Evolutionary conservation across 139 green algal species (phyloP).

Genomic region (Marvania coccoides): DNA sequence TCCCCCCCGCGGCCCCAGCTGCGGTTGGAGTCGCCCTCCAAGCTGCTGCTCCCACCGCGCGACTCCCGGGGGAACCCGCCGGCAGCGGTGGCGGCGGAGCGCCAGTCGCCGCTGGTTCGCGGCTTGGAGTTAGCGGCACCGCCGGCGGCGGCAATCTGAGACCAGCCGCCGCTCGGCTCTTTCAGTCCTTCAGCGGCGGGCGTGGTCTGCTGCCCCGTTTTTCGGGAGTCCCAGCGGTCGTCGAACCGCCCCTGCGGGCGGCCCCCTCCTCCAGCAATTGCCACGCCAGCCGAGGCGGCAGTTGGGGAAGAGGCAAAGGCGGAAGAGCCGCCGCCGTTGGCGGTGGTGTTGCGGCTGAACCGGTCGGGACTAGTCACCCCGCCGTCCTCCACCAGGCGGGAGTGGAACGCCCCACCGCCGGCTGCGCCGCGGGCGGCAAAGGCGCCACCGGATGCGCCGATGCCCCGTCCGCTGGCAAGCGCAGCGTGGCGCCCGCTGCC

Average conservation of each 20-base stretch:
- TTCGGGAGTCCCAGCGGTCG: not conserved
- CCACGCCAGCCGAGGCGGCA: not conserved
- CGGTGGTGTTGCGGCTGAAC: not conserved
- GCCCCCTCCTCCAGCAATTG: not conserved
- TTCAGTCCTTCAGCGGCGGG: too few relatives aligned
- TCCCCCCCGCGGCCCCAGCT: not conserved
- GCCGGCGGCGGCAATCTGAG: too few relatives aligned
- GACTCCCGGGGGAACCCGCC: not conserved
- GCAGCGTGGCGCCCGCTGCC: not conserved
- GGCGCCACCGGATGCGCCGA: not conserved
- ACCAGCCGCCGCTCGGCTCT: too few relatives aligned
- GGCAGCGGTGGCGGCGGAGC: not conserved
- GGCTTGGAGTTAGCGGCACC: too few relatives aligned
- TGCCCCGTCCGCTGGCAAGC: not conserved
- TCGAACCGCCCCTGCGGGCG: not conserved
- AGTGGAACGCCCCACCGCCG: slow-evolving; percentile 12
- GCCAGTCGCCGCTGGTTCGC: not conserved
- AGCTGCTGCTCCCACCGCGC: not conserved
- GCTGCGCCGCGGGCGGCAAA: slow-evolving; percentile 6
- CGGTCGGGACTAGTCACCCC: not conserved
- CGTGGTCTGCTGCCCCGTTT: too few relatives aligned
- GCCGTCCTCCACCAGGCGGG: slow-evolving; percentile 27
- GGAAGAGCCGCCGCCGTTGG: not conserved
- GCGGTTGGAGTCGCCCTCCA: slow-evolving; percentile 1
- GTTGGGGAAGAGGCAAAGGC: too few relatives aligned